Percentiles rank a stretch among this genome's conserved stretches.
Conservation (phyloP, 352 stramenopile species). For the Phytophthora europaea region DNA sequence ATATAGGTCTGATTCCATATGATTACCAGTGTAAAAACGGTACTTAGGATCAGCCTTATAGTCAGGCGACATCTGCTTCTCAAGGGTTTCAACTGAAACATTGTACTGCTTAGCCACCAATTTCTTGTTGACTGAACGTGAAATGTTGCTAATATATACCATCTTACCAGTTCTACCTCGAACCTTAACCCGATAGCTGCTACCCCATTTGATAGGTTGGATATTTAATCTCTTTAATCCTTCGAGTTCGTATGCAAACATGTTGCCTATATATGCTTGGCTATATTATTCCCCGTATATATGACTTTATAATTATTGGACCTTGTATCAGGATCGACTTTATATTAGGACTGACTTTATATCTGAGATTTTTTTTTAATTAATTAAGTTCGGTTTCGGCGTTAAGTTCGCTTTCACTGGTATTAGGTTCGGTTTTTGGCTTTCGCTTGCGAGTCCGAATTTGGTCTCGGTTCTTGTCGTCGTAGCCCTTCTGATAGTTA, state of each 20-base stretch:
- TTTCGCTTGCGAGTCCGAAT: too few species aligned
- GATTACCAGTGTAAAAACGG: not conserved
- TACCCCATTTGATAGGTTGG: slow-evolving; percentile 6
- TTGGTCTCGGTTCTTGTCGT: too few species aligned
- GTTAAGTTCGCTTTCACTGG: too few species aligned
- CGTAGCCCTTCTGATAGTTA: too few species aligned
- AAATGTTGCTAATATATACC: slow-evolving; percentile 6
- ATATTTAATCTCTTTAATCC: slow-evolving; percentile 10
- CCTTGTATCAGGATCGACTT: slow-evolving; percentile 19
- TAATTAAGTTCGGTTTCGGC: too few species aligned
- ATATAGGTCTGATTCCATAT: too few species aligned
- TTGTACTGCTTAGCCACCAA: not conserved
- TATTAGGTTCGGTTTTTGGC: too few species aligned
- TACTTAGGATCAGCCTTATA: too few species aligned
- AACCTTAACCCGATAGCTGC: slow-evolving; percentile 10
- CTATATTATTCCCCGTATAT: slow-evolving; percentile 7
- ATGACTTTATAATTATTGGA: slow-evolving; percentile 7
- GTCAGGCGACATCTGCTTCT: too few species aligned
- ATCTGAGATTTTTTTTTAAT: too few species aligned
- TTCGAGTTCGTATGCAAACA: slow-evolving; percentile 14
- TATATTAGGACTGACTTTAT: too few species aligned
- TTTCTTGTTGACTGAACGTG: not conserved
- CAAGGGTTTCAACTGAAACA: too few species aligned
- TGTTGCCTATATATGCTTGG: not conserved
- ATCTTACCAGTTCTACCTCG: not conserved